Percentiles rank a stretch among this genome's conserved stretches.
Conservation (phyloP, 2,329 filamentous ascomycete genomes). For the Thielaviopsis populi region DNA sequence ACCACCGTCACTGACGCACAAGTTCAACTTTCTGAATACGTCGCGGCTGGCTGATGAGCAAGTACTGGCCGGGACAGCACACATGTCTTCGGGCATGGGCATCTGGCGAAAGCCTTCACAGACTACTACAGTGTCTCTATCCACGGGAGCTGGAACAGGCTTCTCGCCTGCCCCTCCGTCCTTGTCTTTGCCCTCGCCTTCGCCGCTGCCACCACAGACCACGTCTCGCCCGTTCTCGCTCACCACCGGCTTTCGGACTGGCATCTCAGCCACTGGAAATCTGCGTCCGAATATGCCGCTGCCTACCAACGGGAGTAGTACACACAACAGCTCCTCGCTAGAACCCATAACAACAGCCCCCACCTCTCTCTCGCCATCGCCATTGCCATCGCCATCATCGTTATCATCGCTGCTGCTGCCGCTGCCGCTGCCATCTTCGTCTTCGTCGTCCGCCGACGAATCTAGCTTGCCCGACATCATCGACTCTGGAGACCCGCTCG, state of each 20-base stretch:
- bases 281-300: background rate
- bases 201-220: background rate
- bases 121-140: background rate
- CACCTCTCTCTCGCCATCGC: background rate
- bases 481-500: slow-evolving; percentile 14
- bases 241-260: background rate
- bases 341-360: background rate
- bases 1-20: background rate
- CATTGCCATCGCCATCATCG: background rate
- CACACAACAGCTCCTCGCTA: background rate
- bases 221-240: background rate
- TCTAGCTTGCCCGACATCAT: slow-evolving; percentile 10
- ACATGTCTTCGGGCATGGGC: background rate
- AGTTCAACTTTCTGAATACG: background rate
- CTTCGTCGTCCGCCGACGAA: background rate
- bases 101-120: background rate
- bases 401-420: background rate
- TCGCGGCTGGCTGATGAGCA: background rate
- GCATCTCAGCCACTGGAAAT: background rate
- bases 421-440: background rate
- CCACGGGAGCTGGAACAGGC: background rate
- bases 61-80: background rate
- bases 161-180: slow-evolving; percentile 7
- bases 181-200: background rate
- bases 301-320: background rate